Conservation (phyloP, 75 land plant species). For the Selaginella tamariscina region DNA sequence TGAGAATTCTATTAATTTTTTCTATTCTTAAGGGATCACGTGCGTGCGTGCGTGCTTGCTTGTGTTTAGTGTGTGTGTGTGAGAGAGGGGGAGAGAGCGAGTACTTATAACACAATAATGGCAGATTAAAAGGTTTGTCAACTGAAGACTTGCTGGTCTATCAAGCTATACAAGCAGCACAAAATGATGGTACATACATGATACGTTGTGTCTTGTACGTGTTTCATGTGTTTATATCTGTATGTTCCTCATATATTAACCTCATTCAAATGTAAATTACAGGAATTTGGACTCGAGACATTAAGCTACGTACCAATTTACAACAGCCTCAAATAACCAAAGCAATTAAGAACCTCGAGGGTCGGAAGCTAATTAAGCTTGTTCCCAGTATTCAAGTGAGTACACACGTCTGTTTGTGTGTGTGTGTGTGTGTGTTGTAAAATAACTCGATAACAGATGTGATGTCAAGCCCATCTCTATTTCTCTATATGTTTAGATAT, state of each 20-base stretch:
- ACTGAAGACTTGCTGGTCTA: conserved; percentile 33
- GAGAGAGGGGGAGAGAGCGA: too few species aligned
- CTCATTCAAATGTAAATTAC: conserved; percentile 22
- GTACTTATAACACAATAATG: too few species aligned
- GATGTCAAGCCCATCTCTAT: too few species aligned
- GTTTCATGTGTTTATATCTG: neutral
- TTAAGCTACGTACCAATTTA: conserved; percentile 30
- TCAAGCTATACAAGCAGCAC: conserved; percentile 24
- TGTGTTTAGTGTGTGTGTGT: neutral
- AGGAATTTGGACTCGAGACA: conserved; percentile 46
- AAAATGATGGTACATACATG: conserved; percentile 16
- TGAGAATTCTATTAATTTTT: too few species aligned
- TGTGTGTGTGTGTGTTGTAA: too few species aligned
- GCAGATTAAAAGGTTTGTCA: conserved; percentile 24
- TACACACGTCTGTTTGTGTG: neutral
- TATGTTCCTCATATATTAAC: conserved; percentile 15
- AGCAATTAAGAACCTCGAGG: conserved; percentile 38
- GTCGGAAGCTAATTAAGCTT: conserved; percentile 39
- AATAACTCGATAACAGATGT: too few species aligned
- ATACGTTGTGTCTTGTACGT: neutral
- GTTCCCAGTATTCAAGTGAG: conserved; percentile 31
- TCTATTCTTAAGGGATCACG: neutral
- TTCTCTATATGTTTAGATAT: too few species aligned
- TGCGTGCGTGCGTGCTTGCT: neutral
- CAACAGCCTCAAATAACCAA: conserved; percentile 36